These are phyloP conservation scores for Astrocystis sublimbata DNA, from an alignment of 495 filamentous ascomycete genomes.

Conservation along the genomic window DNA sequence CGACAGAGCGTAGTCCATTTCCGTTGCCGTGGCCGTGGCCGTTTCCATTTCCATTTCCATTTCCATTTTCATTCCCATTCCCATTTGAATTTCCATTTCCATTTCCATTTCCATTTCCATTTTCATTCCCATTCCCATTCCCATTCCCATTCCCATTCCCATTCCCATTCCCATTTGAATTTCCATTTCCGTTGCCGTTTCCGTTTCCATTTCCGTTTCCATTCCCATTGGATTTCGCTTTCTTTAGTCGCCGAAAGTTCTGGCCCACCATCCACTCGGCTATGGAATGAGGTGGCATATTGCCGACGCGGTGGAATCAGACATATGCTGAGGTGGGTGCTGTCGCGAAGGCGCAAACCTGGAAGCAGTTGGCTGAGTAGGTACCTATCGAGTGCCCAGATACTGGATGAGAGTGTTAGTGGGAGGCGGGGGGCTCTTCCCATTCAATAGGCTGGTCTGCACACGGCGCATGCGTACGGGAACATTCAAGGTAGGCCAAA, in stretches of 20 bases:
- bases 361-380: too few relatives aligned
- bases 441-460: neutral
- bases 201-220: too few relatives aligned
- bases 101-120: too few relatives aligned
- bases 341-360: neutral
- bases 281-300: conserved; percentile 32
- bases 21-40: too few relatives aligned
- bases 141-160: too few relatives aligned
- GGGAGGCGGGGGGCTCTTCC: neutral
- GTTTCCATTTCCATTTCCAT: too few relatives aligned
- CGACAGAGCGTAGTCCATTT: conserved; percentile 18
- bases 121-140: too few relatives aligned
- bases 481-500: neutral
- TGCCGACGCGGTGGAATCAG: neutral
- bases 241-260: conserved; percentile 28
- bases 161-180: too few relatives aligned
- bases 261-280: conserved; percentile 47
- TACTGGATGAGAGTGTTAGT: neutral
- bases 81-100: too few relatives aligned
- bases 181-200: too few relatives aligned
- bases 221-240: conserved; percentile 12
- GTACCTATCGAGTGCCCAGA: neutral
- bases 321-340: neutral
- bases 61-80: too few relatives aligned
- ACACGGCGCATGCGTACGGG: neutral